These are phyloP conservation scores for Mesembryanthemum crystallinum DNA, from an alignment of 148 eudicot species.

Conservation along the genomic window DNA sequence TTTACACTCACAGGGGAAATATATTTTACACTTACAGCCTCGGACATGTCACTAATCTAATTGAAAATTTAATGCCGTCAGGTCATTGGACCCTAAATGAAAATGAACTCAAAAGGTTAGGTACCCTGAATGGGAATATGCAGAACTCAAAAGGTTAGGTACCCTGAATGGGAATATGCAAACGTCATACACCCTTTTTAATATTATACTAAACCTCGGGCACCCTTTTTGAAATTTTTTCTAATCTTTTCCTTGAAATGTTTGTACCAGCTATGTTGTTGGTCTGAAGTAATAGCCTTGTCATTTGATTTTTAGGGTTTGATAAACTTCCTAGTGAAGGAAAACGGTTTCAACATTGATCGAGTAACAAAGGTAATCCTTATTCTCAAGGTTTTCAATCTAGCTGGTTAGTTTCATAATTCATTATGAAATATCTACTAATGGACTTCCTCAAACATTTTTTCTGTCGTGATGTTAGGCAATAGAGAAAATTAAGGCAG, in stretches of 20 bases:
- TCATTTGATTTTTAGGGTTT: slow-evolving; percentile 55
- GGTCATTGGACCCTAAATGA: no score
- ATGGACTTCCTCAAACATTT: neutral
- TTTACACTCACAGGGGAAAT: no score
- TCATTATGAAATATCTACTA: neutral
- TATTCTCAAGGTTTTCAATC: neutral
- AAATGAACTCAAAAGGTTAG: no score
- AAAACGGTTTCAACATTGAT: slow-evolving; percentile 90
- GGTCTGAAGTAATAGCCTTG: neutral
- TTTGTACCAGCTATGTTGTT: slow-evolving; percentile 6
- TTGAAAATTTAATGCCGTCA: no score
- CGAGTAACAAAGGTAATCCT: slow-evolving; percentile 70
- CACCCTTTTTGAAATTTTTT: no score
- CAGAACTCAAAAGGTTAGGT: no score
- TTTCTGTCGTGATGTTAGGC: slow-evolving; percentile 43
- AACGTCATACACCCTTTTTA: no score
- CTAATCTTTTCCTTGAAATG: neutral
- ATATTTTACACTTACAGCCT: no score
- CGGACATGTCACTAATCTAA: no score
- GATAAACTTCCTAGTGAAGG: slow-evolving; percentile 77
- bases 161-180: no score
- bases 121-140: no score
- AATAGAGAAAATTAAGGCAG: slow-evolving; percentile 93
- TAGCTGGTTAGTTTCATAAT: slow-evolving; percentile 5
- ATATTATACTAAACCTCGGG: no score